These are phyloP conservation scores for Pleurotus salmoneostramineus DNA, from an alignment of 768 basidiomycete genomes.

Conservation along the genomic window DNA sequence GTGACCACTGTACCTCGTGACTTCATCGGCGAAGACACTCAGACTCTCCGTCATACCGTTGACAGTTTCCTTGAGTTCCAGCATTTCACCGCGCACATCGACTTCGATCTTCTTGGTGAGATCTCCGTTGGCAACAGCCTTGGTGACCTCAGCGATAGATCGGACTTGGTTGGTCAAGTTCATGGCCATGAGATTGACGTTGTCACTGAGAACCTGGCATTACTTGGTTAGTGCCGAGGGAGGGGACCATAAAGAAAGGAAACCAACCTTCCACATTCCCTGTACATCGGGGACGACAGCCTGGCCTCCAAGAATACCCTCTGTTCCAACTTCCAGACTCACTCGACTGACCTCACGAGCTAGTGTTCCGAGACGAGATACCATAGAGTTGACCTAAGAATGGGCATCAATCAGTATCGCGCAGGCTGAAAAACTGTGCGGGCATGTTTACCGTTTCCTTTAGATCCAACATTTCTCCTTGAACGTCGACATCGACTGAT, in stretches of 20 bases:
- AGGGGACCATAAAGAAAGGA: neutral
- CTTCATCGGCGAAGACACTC: constrained; percentile 80
- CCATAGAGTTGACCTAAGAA: constrained; percentile 56
- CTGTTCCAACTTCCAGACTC: constrained; percentile 75
- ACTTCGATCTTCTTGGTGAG: constrained; percentile 90
- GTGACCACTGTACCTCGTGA: constrained; percentile 24
- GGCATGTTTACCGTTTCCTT: constrained; percentile 78
- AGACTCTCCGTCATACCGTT: constrained; percentile 91
- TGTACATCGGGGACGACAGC: constrained; percentile 87
- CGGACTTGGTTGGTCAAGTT: constrained; percentile 90
- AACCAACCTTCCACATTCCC: constrained; percentile 86
- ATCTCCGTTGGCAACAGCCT: constrained; percentile 90
- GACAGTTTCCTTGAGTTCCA: constrained; percentile 85
- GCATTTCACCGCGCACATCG: constrained; percentile 88
- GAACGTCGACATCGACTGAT: constrained; percentile 87
- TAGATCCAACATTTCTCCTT: constrained; percentile 89
- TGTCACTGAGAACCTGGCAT: constrained; percentile 57
- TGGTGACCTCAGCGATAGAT: constrained; percentile 84
- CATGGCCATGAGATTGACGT: constrained; percentile 86
- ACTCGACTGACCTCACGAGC: constrained; percentile 65
- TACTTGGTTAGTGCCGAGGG: neutral
- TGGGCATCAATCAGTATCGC: neutral
- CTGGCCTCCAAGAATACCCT: constrained; percentile 92
- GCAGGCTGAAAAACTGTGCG: neutral
- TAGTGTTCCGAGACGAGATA: constrained; percentile 51